phyloP scores from a whole-genome alignment of 306 rosid species.

The Aeschynomene evenia region DNA sequence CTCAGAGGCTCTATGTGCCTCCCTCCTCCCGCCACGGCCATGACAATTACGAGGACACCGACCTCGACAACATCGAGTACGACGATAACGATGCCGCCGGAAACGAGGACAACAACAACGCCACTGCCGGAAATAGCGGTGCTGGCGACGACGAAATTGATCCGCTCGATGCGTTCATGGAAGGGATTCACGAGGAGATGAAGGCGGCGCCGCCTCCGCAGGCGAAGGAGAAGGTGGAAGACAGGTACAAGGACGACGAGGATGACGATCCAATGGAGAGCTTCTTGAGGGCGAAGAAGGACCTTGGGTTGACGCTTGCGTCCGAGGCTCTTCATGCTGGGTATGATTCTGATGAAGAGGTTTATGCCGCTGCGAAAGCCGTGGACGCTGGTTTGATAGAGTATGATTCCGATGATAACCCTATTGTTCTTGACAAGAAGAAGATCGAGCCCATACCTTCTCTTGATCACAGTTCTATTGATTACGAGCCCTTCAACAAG shows the following conservation, averaged over 20 bases:
- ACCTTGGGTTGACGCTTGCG: conserved; percentile 75
- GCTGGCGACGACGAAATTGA: conserved; percentile 69
- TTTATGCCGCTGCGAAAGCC: conserved; percentile 96
- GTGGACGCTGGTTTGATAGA: conserved; percentile 91
- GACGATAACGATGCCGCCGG: conserved; percentile 42
- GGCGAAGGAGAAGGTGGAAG: conserved; percentile 67
- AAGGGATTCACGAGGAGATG: conserved; percentile 90
- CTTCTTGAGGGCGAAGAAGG: conserved; percentile 87
- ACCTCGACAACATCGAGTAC: conserved; percentile 76
- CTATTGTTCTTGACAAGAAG: conserved; percentile 72
- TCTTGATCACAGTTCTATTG: conserved; percentile 80
- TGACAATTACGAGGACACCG: conserved; percentile 82
- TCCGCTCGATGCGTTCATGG: conserved; percentile 96
- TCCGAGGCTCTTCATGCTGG: conserved; percentile 90
- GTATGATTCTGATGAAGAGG: conserved; percentile 94
- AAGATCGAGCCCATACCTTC: conserved; percentile 86
- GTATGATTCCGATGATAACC: conserved; percentile 94
- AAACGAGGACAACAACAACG: conserved; percentile 27
- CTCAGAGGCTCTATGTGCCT: conserved; percentile 84
- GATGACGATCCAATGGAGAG: conserved; percentile 95
- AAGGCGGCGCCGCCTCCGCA: conserved; percentile 68
- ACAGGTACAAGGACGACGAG: conserved; percentile 72
- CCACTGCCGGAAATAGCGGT: not conserved
- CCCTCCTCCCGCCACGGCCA: conserved; percentile 78
- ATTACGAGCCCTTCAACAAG: conserved; percentile 78